These are phyloP conservation scores for Ophiocordyceps camponoti-rufipedis DNA, from an alignment of 2,329 filamentous ascomycete species.

Conservation along the genomic window DNA sequence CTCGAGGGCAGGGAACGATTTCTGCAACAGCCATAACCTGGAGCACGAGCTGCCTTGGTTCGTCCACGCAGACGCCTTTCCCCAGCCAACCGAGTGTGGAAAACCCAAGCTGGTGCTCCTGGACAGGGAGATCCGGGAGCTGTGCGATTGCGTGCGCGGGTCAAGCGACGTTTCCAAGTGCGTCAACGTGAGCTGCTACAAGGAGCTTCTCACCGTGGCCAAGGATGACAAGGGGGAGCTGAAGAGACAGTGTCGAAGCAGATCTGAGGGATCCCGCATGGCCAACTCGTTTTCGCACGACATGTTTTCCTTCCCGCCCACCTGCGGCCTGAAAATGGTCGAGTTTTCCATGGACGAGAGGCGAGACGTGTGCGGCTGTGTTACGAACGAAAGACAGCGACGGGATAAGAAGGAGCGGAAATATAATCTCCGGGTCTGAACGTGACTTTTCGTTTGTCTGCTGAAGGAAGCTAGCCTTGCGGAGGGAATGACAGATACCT, in stretches of 20 bases:
- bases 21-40: background rate
- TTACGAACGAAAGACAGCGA: background rate
- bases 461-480: no score
- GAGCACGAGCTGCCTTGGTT: background rate
- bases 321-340: background rate
- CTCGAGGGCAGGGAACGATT: background rate
- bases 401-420: background rate
- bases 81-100: background rate
- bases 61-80: background rate
- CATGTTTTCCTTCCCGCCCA: background rate
- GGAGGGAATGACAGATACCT: no score
- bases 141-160: no score
- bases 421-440: no score
- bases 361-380: background rate
- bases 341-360: background rate
- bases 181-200: background rate
- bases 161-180: background rate
- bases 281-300: background rate
- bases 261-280: background rate
- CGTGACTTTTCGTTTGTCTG: no score
- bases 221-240: background rate
- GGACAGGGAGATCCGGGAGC: background rate
- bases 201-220: background rate
- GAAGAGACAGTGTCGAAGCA: background rate
- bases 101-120: background rate